Conservation (phyloP, 2,329 filamentous ascomycete species). For the Apiospora arundinis region DNA sequence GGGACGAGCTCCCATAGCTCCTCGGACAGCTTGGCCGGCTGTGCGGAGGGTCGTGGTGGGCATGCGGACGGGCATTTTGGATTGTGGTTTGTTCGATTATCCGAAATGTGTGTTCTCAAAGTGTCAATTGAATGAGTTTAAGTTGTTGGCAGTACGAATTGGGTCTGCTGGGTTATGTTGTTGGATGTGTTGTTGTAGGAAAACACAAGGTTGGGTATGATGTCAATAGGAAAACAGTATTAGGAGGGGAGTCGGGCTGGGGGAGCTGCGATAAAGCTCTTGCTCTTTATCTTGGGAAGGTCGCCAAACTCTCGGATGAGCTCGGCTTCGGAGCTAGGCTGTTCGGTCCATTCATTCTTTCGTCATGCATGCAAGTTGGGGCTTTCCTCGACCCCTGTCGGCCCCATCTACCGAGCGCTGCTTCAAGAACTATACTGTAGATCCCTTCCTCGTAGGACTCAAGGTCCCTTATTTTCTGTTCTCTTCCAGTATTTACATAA, state of each 20-base stretch:
- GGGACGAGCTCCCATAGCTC: conserved; percentile 23
- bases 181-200: not conserved
- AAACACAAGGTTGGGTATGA: not conserved
- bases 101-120: not conserved
- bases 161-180: not conserved
- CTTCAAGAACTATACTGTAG: not conserved
- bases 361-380: not conserved
- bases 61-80: conserved; percentile 23
- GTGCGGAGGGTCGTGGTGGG: conserved; percentile 23
- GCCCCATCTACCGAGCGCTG: not conserved
- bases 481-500: not conserved
- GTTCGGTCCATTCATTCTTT: conserved; percentile 15
- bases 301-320: conserved; percentile 5
- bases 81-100: too few relatives aligned
- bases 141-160: not conserved
- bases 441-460: not conserved
- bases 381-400: not conserved
- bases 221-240: conserved; percentile 1
- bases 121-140: not conserved
- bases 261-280: not conserved
- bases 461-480: not conserved
- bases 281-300: not conserved
- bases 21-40: conserved; percentile 24
- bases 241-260: not conserved
- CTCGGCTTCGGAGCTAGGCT: conserved; percentile 18